Base-by-base conservation (phyloP, 2,329 filamentous ascomycete species). In the Escovopsis sp. region DNA sequence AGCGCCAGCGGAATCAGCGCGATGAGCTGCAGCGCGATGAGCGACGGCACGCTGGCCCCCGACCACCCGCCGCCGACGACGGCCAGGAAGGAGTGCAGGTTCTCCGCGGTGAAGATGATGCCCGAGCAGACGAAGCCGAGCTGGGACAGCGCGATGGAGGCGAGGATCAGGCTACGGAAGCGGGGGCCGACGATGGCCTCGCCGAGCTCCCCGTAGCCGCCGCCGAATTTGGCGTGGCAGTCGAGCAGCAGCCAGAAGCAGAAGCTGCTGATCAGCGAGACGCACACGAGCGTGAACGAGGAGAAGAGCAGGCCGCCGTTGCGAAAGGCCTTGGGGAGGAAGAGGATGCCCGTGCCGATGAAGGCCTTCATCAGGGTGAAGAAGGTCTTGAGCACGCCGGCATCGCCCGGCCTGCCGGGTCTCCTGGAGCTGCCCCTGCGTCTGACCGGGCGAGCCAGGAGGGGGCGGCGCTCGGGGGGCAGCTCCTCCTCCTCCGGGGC, bases 321-420 rank as follows among this genome's bases (percentile, higher is more conserved):
- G 53, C 76, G 75, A 61, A 86, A 87, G 0, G 82, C 82, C 55
- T 85, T 86, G 38, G 82, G 82, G 37, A 87, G 59, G 54, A 87
- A 87, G 77, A 87, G 85, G 57, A 87, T 86, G 47, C 82, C 82
- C 0, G 82, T 87, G 39, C 82, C 82, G 43, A 87, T 73, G 52
- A 87, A 87, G 1, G 82, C 82, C 58, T 87, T 87, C 41, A 87
- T 65, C 9, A 86, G 66, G 0, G 82, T 87, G 58, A 86, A 85
- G 60, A 87, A 87, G 0, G 82, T 80, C 62, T 84, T 82, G 34
- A 72, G 62, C n/a, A 73, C 80, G 41, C 73, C 72, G 2, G 82
- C 80, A 52, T 82, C 77, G 18, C 78, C 80, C 33, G 72, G 64
- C 36, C 56, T 54, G 10, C 49, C 46, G 59, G 65, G 38, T 39